Evolutionary conservation across 148 eudicot species (phyloP).

Genomic region (Camellia sinensis): DNA sequence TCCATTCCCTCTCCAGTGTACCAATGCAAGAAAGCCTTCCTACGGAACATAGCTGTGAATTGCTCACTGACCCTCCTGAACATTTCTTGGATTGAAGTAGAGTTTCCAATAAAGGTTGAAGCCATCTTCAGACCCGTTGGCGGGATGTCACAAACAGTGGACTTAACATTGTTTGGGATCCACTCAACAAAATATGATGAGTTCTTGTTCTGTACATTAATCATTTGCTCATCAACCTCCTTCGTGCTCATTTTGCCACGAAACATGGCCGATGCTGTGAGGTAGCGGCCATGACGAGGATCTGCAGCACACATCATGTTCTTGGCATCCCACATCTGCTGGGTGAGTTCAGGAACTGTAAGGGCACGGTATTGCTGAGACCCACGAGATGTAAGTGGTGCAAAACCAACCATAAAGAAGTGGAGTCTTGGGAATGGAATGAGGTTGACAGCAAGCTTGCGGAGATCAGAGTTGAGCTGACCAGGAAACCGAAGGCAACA

Average conservation of each 20-base stretch:
- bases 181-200: slow-evolving; percentile 58
- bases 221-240: slow-evolving; percentile 56
- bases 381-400: slow-evolving; percentile 55
- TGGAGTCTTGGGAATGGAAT: slow-evolving; percentile 58
- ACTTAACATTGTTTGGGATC: slow-evolving; percentile 61
- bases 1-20: slow-evolving; percentile 56
- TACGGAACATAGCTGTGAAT: slow-evolving; percentile 57
- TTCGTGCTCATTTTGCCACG: slow-evolving; percentile 66
- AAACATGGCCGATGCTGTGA: slow-evolving; percentile 59
- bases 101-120: slow-evolving; percentile 53
- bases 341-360: slow-evolving; percentile 66
- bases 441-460: slow-evolving; percentile 58
- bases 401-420: slow-evolving; percentile 60
- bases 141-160: slow-evolving; percentile 56
- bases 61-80: slow-evolving; percentile 56
- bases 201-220: slow-evolving; percentile 55
- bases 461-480: slow-evolving; percentile 53
- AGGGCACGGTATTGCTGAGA: slow-evolving; percentile 66
- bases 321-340: slow-evolving; percentile 74
- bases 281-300: slow-evolving; percentile 56
- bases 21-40: slow-evolving; percentile 67
- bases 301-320: slow-evolving; percentile 82
- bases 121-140: slow-evolving; percentile 50
- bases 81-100: slow-evolving; percentile 56
- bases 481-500: slow-evolving; percentile 63